These are phyloP conservation scores for Botrytis cinerea DNA, from an alignment of 2,329 filamentous ascomycete species.

Conservation along the genomic window DNA sequence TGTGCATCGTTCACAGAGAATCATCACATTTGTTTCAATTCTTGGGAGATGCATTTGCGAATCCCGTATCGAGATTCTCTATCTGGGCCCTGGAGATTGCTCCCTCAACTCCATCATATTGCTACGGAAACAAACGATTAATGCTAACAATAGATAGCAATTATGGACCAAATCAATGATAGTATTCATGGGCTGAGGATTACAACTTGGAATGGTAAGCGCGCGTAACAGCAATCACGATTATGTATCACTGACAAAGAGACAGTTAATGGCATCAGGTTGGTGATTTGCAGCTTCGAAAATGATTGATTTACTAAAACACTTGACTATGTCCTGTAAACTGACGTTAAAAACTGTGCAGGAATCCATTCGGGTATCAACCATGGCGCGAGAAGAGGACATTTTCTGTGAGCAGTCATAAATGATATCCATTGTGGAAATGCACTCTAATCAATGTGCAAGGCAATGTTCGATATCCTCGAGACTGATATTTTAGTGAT, in stretches of 20 bases:
- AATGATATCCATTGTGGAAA: neutral
- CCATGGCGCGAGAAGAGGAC: conserved; percentile 75
- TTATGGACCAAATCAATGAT: neutral
- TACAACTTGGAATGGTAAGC: conserved; percentile 80
- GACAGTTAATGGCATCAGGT: conserved; percentile 79
- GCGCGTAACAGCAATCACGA: neutral
- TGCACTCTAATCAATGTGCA: conserved; percentile 13
- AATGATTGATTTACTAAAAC: neutral
- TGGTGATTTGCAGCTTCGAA: conserved; percentile 21
- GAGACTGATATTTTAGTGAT: conserved; percentile 92
- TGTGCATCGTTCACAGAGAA: neutral
- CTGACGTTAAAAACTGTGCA: conserved; percentile 40
- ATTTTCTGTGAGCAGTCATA: conserved; percentile 58
- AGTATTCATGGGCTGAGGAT: conserved; percentile 70
- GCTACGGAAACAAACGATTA: neutral
- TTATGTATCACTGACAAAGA: conserved; percentile 26
- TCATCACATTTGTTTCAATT: neutral
- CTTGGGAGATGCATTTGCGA: conserved; percentile 16
- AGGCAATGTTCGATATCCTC: conserved; percentile 93
- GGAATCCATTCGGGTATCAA: conserved; percentile 81
- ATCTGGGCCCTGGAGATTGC: neutral
- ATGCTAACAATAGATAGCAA: neutral
- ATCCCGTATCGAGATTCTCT: neutral
- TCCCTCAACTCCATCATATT: neutral
- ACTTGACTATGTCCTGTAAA: neutral